Percentiles rank a stretch among this genome's conserved stretches.
Conservation (phyloP, 2,329 filamentous ascomycete species). For the Aspergillus fumigatus region DNA sequence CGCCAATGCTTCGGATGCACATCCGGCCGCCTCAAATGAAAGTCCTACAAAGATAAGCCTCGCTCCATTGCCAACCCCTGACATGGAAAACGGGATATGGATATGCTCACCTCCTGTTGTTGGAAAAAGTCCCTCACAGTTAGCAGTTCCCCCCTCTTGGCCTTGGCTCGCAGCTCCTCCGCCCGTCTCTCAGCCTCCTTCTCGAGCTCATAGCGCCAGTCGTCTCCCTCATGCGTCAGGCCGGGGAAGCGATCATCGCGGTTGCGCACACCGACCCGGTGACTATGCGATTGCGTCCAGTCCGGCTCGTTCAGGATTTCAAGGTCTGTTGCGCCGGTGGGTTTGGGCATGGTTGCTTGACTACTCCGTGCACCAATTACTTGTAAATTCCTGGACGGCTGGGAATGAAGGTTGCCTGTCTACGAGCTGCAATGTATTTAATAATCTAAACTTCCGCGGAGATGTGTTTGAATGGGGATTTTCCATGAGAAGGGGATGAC, state of each 20-base stretch:
- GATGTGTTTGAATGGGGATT: neutral
- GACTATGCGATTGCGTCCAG: conserved; percentile 36
- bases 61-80: no score
- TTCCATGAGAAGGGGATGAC: neutral
- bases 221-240: conserved; percentile 32
- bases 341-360: conserved; percentile 11
- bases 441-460: neutral
- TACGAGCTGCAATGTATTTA: neutral
- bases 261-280: conserved; percentile 40
- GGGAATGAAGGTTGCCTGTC: no score
- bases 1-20: conserved; percentile 47
- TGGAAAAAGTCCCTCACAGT: conserved; percentile 24
- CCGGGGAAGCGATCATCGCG: conserved; percentile 35
- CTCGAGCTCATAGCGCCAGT: conserved; percentile 20
- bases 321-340: conserved; percentile 36
- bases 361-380: no score
- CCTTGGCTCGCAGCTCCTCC: conserved; percentile 20
- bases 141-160: conserved; percentile 20
- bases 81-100: no score
- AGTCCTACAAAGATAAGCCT: conserved; percentile 28
- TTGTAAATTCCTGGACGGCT: no score
- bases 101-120: conserved; percentile 19
- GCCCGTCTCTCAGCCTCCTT: conserved; percentile 23
- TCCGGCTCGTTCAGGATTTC: conserved; percentile 44
- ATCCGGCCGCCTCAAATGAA: conserved; percentile 42